Conservation (phyloP, 2,329 filamentous ascomycete species). For the Chalara sp. region DNA sequence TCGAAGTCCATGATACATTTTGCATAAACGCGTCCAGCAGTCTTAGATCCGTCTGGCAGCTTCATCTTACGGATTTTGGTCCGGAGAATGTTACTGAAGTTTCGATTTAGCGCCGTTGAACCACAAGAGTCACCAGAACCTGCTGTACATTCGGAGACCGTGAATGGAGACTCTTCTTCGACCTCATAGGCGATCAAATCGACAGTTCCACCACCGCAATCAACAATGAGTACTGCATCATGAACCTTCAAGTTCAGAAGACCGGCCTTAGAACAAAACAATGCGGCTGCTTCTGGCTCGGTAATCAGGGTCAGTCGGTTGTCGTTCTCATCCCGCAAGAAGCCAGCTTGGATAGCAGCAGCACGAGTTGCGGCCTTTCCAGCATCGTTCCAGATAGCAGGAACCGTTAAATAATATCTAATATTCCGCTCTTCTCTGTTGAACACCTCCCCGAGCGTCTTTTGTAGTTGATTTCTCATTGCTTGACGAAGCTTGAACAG, state of each 20-base stretch:
- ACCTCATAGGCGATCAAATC: slow-evolving; percentile 99
- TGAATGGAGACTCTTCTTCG: slow-evolving; percentile 95
- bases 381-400: slow-evolving; percentile 98
- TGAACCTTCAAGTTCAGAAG: slow-evolving; percentile 95
- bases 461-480: slow-evolving; percentile 91
- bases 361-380: slow-evolving; percentile 95
- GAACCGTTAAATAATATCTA: slow-evolving; percentile 95
- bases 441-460: slow-evolving; percentile 95
- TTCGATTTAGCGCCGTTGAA: slow-evolving; percentile 95
- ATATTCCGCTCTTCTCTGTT: slow-evolving; percentile 98
- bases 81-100: slow-evolving; percentile 95
- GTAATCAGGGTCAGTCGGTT: slow-evolving; percentile 91
- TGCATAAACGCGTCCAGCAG: slow-evolving; percentile 94
- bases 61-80: slow-evolving; percentile 99
- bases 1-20: slow-evolving; percentile 99
- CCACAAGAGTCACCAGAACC: slow-evolving; percentile 97
- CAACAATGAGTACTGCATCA: slow-evolving; percentile 95
- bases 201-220: slow-evolving; percentile 96
- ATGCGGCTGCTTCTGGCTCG: slow-evolving; percentile 91
- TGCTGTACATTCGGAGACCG: slow-evolving; percentile 92
- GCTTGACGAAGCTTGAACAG: slow-evolving; percentile 96
- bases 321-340: slow-evolving; percentile 94
- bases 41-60: slow-evolving; percentile 91
- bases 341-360: slow-evolving; percentile 93
- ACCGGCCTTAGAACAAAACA: slow-evolving; percentile 97